phyloP scores from a whole-genome alignment of 2,329 filamentous ascomycete species.

The Trichoderma oligosporum region DNA sequence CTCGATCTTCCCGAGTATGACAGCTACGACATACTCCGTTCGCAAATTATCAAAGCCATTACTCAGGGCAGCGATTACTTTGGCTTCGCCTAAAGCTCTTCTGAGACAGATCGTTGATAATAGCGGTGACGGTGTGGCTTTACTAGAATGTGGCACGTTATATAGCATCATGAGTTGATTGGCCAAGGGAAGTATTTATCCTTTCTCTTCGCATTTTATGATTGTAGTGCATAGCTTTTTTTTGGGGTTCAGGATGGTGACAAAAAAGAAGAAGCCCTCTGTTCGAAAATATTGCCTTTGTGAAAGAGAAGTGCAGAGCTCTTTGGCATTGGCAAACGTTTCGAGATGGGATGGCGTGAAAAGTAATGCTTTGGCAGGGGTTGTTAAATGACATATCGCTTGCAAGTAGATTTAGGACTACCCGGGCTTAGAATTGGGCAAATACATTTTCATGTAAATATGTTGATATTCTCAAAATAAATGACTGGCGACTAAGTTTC shows the following conservation, averaged over 20 bases:
- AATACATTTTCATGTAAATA: conserved; percentile 4
- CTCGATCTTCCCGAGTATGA: conserved; percentile 98
- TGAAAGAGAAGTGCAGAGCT: conserved; percentile 36
- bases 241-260: conserved; percentile 10
- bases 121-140: not conserved
- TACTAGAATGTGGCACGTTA: not conserved
- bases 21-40: conserved; percentile 83
- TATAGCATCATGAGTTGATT: not conserved
- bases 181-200: not conserved
- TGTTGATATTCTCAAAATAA: not conserved
- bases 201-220: conserved; percentile 5
- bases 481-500: not conserved
- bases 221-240: conserved; percentile 18
- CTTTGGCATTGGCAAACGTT: conserved; percentile 13
- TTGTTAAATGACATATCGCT: conserved; percentile 18
- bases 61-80: conserved; percentile 98
- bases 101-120: conserved; percentile 1
- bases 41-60: conserved; percentile 89
- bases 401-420: conserved; percentile 17
- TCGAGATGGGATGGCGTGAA: conserved; percentile 11
- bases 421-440: conserved; percentile 15
- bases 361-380: conserved; percentile 14
- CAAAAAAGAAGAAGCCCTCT: not conserved
- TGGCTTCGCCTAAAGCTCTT: conserved; percentile 72
- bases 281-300: conserved; percentile 7